Base-by-base conservation (phyloP, 2,329 filamentous ascomycete genomes). In the Pseudocercospora crystallina region DNA sequence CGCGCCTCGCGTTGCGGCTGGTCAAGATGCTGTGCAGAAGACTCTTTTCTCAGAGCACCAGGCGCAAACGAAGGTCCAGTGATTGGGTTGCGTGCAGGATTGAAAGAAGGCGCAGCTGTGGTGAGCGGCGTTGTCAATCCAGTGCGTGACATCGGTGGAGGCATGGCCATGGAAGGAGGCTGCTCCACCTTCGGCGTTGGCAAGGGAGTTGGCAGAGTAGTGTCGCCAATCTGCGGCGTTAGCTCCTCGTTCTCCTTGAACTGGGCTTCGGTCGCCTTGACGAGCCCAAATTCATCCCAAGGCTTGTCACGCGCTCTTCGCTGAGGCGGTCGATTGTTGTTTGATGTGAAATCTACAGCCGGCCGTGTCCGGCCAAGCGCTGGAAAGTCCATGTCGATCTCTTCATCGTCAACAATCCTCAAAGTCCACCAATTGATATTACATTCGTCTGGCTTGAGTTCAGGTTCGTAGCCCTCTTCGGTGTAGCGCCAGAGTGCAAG, bases 301-400 rank as follows among this genome's bases (percentile, higher is more conserved):
- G 87, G 84, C 64, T 86, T 89, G 15, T 86, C 87, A 57, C 87
- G 85, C 51, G 86, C 82, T 48, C 88, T 78, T 54, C 79, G 77
- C 46, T 82, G 74, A 44, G 76, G 79, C 26, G 79, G 85, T 47
- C 83, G 79, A 65, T 89, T 90, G 65, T 92, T 91, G 54, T 86
- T 87, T 5, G 80, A 84, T 0, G 88, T 89, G 61, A 92, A 94
- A 14, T 89, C 84, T 5, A 81, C 82, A n/a, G 94, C 77, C 2
- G 84, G 80, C 61, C 86, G 87, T 15, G 82, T 89, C 32, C 89
- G 80, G 51, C 87, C 85, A 35, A 94, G 76, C 0, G 89, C 84
- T 30, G 88, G 87, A 58, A 94, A 94, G 64, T 94, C 89, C 58
- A 90, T 87, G 60, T 95, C 89, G 1, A 92, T 84, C 64, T 94